Evolutionary conservation across 371 early-diverging fungal genomes (phyloP), one percentile per base, ranked within the genome.

Genomic region (Polyrhizophydium stewartii): DNA sequence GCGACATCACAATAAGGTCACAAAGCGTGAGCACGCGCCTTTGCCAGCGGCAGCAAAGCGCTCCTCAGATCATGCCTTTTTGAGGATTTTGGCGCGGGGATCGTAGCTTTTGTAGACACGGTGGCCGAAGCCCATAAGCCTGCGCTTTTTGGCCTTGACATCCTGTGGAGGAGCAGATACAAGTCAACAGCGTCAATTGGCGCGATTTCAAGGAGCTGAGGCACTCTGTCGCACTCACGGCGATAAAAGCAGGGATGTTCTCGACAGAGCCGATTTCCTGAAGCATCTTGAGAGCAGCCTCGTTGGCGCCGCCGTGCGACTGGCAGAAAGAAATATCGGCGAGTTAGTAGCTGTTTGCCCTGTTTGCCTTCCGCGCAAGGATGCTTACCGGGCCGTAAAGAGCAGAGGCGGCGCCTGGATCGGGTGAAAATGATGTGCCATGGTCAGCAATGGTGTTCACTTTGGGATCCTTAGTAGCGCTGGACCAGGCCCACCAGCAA

Each of bases 261-360:
- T 81, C 79, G 21, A 75, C 78, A n/a, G 70, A 65, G 1, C 84
- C 84, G 55, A 87, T 87, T 51, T 79, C 76, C 65, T 85, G 83
- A 32, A 87, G 69, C 87, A 86, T 85, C 52, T 76, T 72, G 53
- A 85, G 60, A 10, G 83, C 85, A 52, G 85, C 85, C 67, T 75
- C 71, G 49, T 72, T 72, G 45, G 67, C 72, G 61, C 63, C 65
- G 19, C 63, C 67, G 45, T 64, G 68, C 57, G 60, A 62, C 25
- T 61, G 46, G 27, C n/a, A n/a, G n/a, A n/a, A n/a, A n/a, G n/a
- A n/a, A n/a, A n/a, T n/a, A n/a, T n/a, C n/a, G n/a, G n/a, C n/a
- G n/a, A n/a, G n/a, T n/a, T n/a, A n/a, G n/a, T n/a, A n/a, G n/a
- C n/a, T n/a, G n/a, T n/a, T n/a, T n/a, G n/a, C n/a, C n/a, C n/a